Base-by-base conservation (phyloP, 1,284 basidiomycete genomes). In the Pascua sp. region DNA sequence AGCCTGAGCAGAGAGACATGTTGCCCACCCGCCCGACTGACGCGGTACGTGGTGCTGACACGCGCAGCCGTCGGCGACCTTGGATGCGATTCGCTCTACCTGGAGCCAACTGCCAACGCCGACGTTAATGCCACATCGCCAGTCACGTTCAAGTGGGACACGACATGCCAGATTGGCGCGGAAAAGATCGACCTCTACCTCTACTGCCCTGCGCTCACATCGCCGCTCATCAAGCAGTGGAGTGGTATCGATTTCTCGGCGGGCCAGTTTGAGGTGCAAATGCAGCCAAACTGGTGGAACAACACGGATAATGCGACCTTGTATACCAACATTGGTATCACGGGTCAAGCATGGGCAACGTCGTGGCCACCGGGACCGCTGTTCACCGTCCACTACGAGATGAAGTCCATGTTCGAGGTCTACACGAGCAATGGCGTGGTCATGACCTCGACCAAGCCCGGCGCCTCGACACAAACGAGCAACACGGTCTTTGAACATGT, bases 211-310 rank as follows among this genome's bases (percentile, higher is more conserved):
- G 53, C 65, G 2, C 70, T 80, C 4, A 55, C 67, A 18, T 74
- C 66, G 40, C 76, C 83, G 11, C 80, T 81, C 42, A 78, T 91
- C 59, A 85, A 90, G 63, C 79, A 80, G 48, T 92, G 84, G 84
- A 67, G 81, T 46, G 78, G 78, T 49, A 83, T 91, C 59, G 76
- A 80, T 55, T 86, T 80, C 72, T 66, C 79, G 4, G 47, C 77
- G 8, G 89, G 88, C 32, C 77, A 78, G 53, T 86, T 85, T 71
- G 73, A 80, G 8, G 75, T 73, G 15, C 61, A 72, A 11, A 75
- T 93, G 47, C 75, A 83, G 57, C 86, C 90, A 0, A 79, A 80
- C 42, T 92, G 90, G 89, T 92, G 89, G 88, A 87, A 90, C 67
- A 74, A 81, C 11, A 84, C 85, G 2, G 60, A 78, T 2, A 76